Conservation (phyloP, 208 protist genomes). For the Leptomonas seymouri region DNA sequence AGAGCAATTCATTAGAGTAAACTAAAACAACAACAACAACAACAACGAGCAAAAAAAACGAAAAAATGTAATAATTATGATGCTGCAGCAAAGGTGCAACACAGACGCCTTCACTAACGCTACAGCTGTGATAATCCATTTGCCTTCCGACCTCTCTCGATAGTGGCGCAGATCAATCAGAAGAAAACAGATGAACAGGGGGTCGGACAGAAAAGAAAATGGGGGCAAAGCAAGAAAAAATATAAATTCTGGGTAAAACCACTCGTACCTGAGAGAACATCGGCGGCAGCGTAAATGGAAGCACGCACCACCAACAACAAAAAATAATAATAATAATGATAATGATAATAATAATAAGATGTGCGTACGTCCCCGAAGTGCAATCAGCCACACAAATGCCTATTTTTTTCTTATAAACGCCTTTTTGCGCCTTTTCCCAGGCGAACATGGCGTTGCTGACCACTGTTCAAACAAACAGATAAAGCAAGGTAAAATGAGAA, state of each 20-base stretch:
- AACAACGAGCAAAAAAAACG: constrained; percentile 5
- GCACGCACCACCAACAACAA: neutral
- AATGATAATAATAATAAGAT: too few species aligned
- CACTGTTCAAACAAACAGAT: neutral
- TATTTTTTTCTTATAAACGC: neutral
- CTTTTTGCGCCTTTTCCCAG: neutral
- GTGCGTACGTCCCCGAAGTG: too few species aligned
- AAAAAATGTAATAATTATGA: constrained; percentile 11
- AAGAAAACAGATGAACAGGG: constrained; percentile 9
- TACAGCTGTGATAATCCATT: neutral
- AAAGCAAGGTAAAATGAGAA: neutral
- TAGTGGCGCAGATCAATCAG: neutral
- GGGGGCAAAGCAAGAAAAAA: constrained; percentile 4
- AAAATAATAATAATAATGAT: too few species aligned
- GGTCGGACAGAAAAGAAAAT: constrained; percentile 14
- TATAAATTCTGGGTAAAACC: neutral
- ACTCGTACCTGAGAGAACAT: neutral
- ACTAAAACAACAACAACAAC: constrained; percentile 3
- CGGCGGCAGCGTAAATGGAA: constrained; percentile 8
- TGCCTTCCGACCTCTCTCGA: neutral
- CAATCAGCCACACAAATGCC: neutral
- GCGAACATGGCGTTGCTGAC: neutral
- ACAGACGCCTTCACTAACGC: neutral
- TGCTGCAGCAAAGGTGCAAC: neutral
- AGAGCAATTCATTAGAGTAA: too few species aligned